These are phyloP conservation scores for Sporothrix pallida DNA, from an alignment of 2,329 filamentous ascomycete genomes.

Conservation along the genomic window DNA sequence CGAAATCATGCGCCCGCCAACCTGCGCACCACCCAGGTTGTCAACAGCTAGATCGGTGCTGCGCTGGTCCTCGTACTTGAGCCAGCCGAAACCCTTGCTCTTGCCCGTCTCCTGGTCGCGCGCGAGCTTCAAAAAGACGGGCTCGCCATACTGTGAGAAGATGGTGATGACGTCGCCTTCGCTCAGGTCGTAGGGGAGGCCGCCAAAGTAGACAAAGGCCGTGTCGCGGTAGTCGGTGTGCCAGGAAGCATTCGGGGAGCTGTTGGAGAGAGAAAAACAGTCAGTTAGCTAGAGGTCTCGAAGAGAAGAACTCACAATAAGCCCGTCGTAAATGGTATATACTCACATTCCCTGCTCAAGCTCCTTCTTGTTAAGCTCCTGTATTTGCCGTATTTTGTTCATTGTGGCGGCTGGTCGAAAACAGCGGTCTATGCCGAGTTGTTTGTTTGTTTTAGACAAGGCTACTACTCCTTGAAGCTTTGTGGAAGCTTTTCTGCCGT, in stretches of 20 bases:
- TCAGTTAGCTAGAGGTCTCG: neutral
- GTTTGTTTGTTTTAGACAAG: neutral
- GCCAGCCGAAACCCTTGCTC: conserved; percentile 90
- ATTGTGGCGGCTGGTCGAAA: conserved; percentile 56
- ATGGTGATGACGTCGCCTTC: conserved; percentile 97
- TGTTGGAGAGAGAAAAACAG: conserved; percentile 44
- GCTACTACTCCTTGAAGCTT: neutral
- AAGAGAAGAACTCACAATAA: neutral
- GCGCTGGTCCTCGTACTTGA: conserved; percentile 98
- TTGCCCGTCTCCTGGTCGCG: conserved; percentile 97
- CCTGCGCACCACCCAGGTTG: conserved; percentile 85
- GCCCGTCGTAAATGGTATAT: neutral
- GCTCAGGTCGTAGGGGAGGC: conserved; percentile 86
- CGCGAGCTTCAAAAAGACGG: conserved; percentile 87
- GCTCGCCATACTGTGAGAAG: conserved; percentile 96
- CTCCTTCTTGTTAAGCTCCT: conserved; percentile 91
- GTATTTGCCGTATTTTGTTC: conserved; percentile 93
- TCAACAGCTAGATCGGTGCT: conserved; percentile 96
- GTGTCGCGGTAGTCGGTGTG: conserved; percentile 95
- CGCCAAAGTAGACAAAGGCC: conserved; percentile 95
- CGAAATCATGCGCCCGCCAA: conserved; percentile 78
- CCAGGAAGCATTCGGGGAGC: conserved; percentile 87
- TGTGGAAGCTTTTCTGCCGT: conserved; percentile 11
- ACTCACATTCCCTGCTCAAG: conserved; percentile 84
- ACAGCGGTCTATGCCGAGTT: neutral